Evolutionary conservation across 2,329 filamentous ascomycete species (phyloP).

Genomic region (Dendrostoma leiphaemia): DNA sequence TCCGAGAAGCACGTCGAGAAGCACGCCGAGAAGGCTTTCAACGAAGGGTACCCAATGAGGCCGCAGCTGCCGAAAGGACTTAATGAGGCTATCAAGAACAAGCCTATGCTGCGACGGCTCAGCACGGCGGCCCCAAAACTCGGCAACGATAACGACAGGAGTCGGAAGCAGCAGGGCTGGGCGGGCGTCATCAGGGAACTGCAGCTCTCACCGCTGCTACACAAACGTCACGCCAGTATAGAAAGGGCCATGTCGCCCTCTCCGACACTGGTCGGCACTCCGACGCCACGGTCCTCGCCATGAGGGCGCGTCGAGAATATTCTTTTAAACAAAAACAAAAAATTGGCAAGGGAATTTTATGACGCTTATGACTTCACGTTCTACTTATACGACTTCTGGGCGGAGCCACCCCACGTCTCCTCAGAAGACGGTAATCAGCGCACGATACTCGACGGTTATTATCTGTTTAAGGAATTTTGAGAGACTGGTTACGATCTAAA

Average conservation of each 20-base stretch:
- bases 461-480: not conserved
- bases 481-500: not conserved
- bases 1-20: constrained; percentile 38
- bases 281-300: constrained; percentile 30
- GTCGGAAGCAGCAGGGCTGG: constrained; percentile 56
- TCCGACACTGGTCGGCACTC: constrained; percentile 14
- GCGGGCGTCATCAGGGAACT: constrained; percentile 62
- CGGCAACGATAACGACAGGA: constrained; percentile 43
- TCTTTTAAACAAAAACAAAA: not conserved
- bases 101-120: constrained; percentile 49
- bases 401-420: not conserved
- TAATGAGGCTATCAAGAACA: constrained; percentile 42
- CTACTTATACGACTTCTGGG: constrained; percentile 3
- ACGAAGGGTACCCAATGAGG: constrained; percentile 27
- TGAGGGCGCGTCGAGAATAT: not conserved
- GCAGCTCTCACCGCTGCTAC: constrained; percentile 59
- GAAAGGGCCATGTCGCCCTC: constrained; percentile 50
- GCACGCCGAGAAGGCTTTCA: constrained; percentile 35
- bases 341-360: not conserved
- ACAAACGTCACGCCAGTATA: constrained; percentile 61
- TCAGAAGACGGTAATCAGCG: not conserved
- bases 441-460: not conserved
- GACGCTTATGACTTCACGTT: constrained; percentile 18
- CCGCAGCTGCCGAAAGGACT: constrained; percentile 39
- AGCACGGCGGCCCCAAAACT: constrained; percentile 55